Conservation (phyloP, 371 early-diverging fungal species). For the Actinomucor elegans region DNA sequence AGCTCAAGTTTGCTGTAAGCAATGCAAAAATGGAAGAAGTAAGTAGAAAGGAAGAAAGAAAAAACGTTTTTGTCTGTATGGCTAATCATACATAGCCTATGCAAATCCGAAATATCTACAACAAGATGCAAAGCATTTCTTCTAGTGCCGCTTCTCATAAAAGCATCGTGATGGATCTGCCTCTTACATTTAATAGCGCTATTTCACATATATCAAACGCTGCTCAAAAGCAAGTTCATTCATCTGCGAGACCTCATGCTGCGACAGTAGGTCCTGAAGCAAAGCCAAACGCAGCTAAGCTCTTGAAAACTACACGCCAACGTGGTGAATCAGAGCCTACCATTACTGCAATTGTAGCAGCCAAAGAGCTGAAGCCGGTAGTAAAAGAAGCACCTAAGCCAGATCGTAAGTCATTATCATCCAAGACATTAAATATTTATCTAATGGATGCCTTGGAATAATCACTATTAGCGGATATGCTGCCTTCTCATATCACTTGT, state of each 20-base stretch:
- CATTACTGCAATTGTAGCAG: not conserved
- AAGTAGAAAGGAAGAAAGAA: not conserved
- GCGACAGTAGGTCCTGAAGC: conserved; percentile 8
- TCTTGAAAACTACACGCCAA: not conserved
- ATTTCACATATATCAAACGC: not conserved
- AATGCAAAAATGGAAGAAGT: conserved; percentile 36
- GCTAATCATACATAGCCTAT: conserved; percentile 10
- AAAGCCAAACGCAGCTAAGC: not conserved
- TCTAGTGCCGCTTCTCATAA: conserved; percentile 3
- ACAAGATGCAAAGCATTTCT: conserved; percentile 15
- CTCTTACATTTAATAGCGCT: conserved; percentile 2
- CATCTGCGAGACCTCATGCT: conserved; percentile 9
- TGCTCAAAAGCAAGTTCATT: not conserved
- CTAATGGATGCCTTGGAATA: not conserved
- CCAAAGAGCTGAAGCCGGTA: too few relatives aligned
- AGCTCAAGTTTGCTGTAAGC: conserved; percentile 28
- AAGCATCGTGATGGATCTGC: conserved; percentile 13
- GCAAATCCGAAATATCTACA: conserved; percentile 16
- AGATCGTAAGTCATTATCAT: conserved; percentile 26
- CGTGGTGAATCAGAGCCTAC: conserved; percentile 20
- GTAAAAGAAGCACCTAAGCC: conserved; percentile 6
- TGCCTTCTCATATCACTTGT: conserved; percentile 32
- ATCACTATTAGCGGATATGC: conserved; percentile 21
- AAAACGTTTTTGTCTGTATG: not conserved
- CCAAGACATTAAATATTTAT: not conserved